Percentiles rank a stretch among this genome's conserved stretches.
Evolutionary conservation across 495 filamentous ascomycete genomes (phyloP).

Genomic region (Pseudomonodictys pantanalensis): DNA sequence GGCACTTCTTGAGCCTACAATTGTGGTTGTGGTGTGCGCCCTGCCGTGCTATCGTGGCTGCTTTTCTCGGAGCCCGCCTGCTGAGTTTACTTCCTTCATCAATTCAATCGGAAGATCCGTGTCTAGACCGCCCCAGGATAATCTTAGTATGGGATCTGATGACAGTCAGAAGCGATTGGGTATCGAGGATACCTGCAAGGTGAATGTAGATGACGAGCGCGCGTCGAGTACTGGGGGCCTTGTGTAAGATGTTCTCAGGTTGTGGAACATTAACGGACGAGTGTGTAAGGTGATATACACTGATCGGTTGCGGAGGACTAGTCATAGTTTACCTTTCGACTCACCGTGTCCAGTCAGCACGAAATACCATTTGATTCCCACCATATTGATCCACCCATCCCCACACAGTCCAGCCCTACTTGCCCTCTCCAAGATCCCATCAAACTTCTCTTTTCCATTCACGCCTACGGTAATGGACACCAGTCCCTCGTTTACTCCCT

Average conservation of each 20-base stretch:
- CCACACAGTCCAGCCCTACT: slow-evolving; percentile 28
- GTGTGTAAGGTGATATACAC: too few species aligned
- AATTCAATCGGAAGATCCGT: too few species aligned
- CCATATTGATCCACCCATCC: slow-evolving; percentile 34
- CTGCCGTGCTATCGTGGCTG: not conserved
- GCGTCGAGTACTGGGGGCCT: too few species aligned
- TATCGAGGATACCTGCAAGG: too few species aligned
- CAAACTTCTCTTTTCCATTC: slow-evolving; percentile 26
- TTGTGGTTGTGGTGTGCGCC: not conserved
- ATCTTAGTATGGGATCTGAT: too few species aligned
- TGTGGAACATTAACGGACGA: too few species aligned
- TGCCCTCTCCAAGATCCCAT: slow-evolving; percentile 31
- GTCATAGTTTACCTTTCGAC: slow-evolving; percentile 5
- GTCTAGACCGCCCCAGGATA: too few species aligned
- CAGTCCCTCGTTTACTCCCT: slow-evolving; percentile 32
- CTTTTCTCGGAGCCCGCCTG: not conserved
- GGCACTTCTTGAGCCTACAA: not conserved
- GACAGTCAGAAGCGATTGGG: too few species aligned
- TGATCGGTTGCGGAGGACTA: too few species aligned
- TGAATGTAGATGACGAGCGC: too few species aligned
- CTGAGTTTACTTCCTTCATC: too few species aligned
- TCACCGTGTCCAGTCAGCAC: slow-evolving; percentile 5
- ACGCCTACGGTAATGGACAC: slow-evolving; percentile 35
- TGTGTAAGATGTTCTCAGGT: too few species aligned
- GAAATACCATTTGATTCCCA: slow-evolving; percentile 37